These are phyloP conservation scores for Cokeromyces recurvatus DNA, from an alignment of 371 early-diverging fungal genomes.

Conservation along the genomic window DNA sequence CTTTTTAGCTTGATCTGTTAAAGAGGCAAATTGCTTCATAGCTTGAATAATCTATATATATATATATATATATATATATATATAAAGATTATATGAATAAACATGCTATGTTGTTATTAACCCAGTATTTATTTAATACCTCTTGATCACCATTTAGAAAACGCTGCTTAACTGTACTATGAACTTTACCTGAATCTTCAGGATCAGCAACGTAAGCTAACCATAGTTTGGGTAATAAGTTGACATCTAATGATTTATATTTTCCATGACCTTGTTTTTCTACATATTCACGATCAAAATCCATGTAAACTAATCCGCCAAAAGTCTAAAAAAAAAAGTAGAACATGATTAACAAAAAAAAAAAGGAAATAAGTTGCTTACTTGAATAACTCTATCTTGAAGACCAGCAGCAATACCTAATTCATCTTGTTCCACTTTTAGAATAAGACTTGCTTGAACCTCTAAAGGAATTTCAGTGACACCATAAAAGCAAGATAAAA, in stretches of 20 bases:
- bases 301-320: constrained; percentile 69
- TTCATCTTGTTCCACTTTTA: constrained; percentile 58
- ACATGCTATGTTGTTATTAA: neutral
- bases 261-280: constrained; percentile 54
- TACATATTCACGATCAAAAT: constrained; percentile 54
- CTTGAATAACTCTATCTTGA: constrained; percentile 70
- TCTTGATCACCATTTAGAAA: constrained; percentile 53
- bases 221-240: constrained; percentile 41
- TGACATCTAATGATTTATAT: constrained; percentile 40
- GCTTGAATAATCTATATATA: constrained; percentile 43
- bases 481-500: constrained; percentile 43
- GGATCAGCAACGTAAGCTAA: constrained; percentile 61
- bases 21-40: constrained; percentile 53
- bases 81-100: neutral
- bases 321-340: constrained; percentile 20
- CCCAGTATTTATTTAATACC: too few species aligned
- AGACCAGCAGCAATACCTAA: constrained; percentile 64
- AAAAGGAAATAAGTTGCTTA: too few species aligned
- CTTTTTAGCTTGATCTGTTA: constrained; percentile 41
- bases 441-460: constrained; percentile 53
- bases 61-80: neutral
- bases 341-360: too few species aligned
- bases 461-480: constrained; percentile 45
- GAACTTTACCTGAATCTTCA: constrained; percentile 66
- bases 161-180: constrained; percentile 53